phyloP scores from a whole-genome alignment of 2,329 filamentous ascomycete species.

The Arthrinium phaeospermum region DNA sequence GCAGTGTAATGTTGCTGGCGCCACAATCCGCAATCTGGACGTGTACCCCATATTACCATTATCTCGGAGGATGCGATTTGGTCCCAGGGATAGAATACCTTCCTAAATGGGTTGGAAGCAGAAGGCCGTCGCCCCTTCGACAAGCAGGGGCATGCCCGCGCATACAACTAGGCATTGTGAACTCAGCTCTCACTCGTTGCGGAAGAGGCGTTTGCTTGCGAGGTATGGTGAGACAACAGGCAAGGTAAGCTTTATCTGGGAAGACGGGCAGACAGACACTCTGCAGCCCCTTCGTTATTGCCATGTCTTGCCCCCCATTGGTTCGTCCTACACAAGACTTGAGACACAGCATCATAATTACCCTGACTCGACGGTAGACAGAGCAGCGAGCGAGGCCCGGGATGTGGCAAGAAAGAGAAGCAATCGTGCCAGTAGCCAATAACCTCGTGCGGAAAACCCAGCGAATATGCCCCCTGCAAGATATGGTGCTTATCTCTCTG shows the following conservation, averaged over 20 bases:
- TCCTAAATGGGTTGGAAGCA: constrained; percentile 9
- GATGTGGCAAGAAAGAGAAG: background rate
- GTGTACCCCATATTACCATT: constrained; percentile 2
- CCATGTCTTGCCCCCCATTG: background rate
- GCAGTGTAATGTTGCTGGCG: background rate
- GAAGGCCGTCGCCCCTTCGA: background rate
- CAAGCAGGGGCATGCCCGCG: background rate
- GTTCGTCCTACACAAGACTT: background rate
- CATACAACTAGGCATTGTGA: background rate
- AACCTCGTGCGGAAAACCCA: background rate
- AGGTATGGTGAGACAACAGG: background rate
- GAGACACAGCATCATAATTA: background rate
- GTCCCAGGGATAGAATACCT: background rate
- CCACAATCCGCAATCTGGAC: background rate
- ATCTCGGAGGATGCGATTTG: background rate
- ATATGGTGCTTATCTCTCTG: constrained; percentile 6
- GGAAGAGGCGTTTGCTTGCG: background rate
- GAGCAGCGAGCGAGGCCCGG: background rate
- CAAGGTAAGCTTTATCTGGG: background rate
- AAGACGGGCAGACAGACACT: background rate
- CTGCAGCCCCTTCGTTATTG: background rate
- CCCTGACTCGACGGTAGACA: background rate
- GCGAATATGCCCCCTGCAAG: background rate
- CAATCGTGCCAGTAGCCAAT: background rate
- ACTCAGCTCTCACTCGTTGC: background rate